These are phyloP conservation scores for Auricularia cornea DNA, from an alignment of 768 basidiomycete genomes.

Conservation along the genomic window DNA sequence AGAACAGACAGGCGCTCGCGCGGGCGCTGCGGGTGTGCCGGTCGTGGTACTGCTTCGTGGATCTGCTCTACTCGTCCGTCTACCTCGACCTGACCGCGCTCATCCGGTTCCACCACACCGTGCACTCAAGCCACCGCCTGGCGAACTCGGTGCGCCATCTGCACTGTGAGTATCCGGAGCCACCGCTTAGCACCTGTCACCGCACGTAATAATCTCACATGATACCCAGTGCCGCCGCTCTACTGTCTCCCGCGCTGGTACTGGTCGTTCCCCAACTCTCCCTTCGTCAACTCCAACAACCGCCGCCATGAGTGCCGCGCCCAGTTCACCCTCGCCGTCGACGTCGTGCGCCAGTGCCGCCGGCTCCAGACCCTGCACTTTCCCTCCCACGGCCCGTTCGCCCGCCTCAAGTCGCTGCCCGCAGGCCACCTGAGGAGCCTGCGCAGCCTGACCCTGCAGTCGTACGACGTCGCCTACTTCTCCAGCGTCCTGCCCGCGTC, in stretches of 20 bases:
- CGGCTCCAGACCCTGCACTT: not conserved
- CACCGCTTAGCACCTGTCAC: too few relatives aligned
- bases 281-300: slow-evolving; percentile 1
- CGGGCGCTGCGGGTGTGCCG: not conserved
- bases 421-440: not conserved
- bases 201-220: too few relatives aligned
- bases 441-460: not conserved
- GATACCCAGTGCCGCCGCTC: not conserved
- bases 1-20: not conserved
- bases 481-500: not conserved
- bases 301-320: not conserved
- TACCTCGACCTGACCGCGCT: not conserved
- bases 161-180: not conserved
- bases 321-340: not conserved
- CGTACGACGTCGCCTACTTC: not conserved
- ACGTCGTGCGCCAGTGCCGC: not conserved
- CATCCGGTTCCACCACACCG: not conserved
- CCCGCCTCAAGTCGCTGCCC: not conserved
- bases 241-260: not conserved
- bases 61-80: not conserved
- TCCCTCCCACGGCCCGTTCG: not conserved
- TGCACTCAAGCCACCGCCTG: not conserved
- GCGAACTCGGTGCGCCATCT: not conserved
- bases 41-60: not conserved
- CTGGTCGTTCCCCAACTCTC: not conserved